Evolutionary conservation across 164 flowering plant genomes (phyloP).

Genomic region (Buxus sempervirens): DNA sequence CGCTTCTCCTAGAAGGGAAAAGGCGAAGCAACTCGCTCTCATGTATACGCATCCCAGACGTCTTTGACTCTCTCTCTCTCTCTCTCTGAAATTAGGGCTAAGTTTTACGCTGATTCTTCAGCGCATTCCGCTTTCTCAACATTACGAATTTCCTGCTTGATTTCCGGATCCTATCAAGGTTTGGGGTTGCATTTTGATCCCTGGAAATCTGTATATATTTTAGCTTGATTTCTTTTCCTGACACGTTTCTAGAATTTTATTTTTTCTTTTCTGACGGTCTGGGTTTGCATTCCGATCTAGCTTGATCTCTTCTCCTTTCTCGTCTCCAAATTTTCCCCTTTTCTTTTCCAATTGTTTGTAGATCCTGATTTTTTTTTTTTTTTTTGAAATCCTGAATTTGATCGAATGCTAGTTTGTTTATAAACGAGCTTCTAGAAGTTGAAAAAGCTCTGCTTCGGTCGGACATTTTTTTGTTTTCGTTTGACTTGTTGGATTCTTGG

Average conservation of each 20-base stretch:
- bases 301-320: background rate
- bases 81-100: background rate
- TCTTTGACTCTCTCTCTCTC: slow-evolving; percentile 4
- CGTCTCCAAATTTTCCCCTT: background rate
- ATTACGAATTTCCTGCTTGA: background rate
- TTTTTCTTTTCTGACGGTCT: background rate
- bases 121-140: background rate
- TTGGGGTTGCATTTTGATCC: slow-evolving; percentile 1
- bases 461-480: background rate
- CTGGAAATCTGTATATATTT: background rate
- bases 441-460: background rate
- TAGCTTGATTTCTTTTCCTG: background rate
- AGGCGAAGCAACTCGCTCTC: background rate
- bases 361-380: background rate
- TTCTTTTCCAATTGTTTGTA: background rate
- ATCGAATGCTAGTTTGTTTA: background rate
- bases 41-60: background rate
- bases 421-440: background rate
- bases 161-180: background rate
- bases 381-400: background rate
- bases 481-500: background rate
- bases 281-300: too few relatives aligned
- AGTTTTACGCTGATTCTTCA: background rate
- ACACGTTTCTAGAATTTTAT: background rate
- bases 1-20: background rate